These are phyloP conservation scores for Linnemannia hyalina DNA, from an alignment of 192 early-diverging fungal species.

Conservation along the genomic window DNA sequence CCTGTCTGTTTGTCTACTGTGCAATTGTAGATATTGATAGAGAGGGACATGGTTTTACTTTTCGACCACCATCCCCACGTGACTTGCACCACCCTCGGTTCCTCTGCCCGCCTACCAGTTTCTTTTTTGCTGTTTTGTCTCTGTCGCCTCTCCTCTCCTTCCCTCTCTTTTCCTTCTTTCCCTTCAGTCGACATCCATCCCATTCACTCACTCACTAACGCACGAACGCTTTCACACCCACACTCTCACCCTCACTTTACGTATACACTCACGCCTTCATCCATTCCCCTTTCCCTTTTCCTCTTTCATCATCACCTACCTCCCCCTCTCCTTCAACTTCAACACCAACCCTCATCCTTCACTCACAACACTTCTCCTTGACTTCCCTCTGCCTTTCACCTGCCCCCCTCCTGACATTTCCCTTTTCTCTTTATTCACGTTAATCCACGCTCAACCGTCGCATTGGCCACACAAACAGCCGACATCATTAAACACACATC, in stretches of 20 bases:
- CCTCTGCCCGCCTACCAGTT: not conserved
- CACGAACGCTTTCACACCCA: not conserved
- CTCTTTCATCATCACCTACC: not conserved
- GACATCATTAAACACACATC: not conserved
- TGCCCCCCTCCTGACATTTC: not conserved
- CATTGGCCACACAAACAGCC: slow-evolving; percentile 1
- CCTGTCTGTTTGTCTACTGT: no score
- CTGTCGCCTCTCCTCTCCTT: not conserved
- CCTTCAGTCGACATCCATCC: not conserved
- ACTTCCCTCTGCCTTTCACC: not conserved
- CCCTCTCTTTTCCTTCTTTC: not conserved
- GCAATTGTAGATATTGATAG: no score
- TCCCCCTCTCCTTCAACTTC: not conserved
- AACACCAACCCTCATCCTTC: not conserved
- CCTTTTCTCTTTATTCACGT: not conserved
- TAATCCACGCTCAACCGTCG: not conserved
- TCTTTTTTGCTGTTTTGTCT: not conserved
- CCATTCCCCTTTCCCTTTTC: not conserved
- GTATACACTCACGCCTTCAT: not conserved
- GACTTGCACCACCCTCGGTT: not conserved
- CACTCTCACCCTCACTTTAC: not conserved
- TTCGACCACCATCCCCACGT: not conserved
- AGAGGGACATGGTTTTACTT: no score
- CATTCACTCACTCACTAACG: not conserved
- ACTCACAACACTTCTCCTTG: not conserved